A percentile compares a stretch with the other conserved stretches of the same genome.
These are phyloP conservation scores for Tephrocybe sp. DNA, from an alignment of 768 basidiomycete genomes.

Conservation along the genomic window DNA sequence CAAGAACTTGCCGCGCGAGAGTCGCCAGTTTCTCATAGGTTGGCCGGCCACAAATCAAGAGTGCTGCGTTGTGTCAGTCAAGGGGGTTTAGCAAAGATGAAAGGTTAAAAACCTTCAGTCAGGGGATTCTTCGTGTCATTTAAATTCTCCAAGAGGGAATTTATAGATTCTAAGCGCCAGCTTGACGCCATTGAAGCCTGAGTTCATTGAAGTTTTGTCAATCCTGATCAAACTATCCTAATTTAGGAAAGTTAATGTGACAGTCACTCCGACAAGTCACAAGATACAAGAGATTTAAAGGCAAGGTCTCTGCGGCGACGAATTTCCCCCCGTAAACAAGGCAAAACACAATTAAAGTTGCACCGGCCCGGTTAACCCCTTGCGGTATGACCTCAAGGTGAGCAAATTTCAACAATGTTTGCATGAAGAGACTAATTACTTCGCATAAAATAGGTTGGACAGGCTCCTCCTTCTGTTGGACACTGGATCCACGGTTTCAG, in stretches of 20 bases:
- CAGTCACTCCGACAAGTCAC: slow-evolving; percentile 40
- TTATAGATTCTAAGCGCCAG: slow-evolving; percentile 16
- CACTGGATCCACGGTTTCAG: slow-evolving; percentile 87
- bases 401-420: slow-evolving; percentile 7
- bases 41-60: slow-evolving; percentile 7
- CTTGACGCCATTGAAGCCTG: background rate
- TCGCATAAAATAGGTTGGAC: slow-evolving; percentile 69
- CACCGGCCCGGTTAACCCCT: slow-evolving; percentile 53
- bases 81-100: background rate
- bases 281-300: slow-evolving; percentile 64
- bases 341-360: slow-evolving; percentile 40
- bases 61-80: slow-evolving; percentile 1
- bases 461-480: slow-evolving; percentile 94
- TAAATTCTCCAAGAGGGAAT: slow-evolving; percentile 13
- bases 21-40: slow-evolving; percentile 9
- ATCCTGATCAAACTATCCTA: slow-evolving; percentile 19
- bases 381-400: slow-evolving; percentile 80
- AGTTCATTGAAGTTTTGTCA: slow-evolving; percentile 15
- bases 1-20: slow-evolving; percentile 9
- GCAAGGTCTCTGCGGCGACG: slow-evolving; percentile 43
- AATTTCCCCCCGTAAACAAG: slow-evolving; percentile 57
- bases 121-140: slow-evolving; percentile 12
- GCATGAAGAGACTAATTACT: background rate
- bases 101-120: slow-evolving; percentile 10
- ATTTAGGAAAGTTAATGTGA: slow-evolving; percentile 30